A percentile compares a stretch with the other conserved stretches of the same genome.
These are phyloP conservation scores for Phytopythium mirpurense DNA, from an alignment of 352 stramenopile species.

Conservation along the genomic window DNA sequence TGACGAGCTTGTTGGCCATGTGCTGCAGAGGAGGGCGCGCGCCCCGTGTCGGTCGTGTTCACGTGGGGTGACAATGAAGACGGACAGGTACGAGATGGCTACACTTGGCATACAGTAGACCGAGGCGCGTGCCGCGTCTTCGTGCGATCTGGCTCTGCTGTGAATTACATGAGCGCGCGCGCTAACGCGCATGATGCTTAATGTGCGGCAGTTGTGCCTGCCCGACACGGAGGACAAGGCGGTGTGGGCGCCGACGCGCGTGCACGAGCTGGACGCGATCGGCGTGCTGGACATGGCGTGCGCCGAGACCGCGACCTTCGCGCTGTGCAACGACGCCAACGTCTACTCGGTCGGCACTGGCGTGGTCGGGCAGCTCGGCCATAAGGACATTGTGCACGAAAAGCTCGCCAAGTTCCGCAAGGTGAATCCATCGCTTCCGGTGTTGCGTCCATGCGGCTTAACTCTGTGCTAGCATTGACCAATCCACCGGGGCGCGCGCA, in stretches of 20 bases:
- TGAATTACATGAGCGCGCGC: conserved; percentile 1
- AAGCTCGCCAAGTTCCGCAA: conserved; percentile 74
- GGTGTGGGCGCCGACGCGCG: conserved; percentile 51
- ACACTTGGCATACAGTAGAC: not conserved
- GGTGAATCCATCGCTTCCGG: conserved; percentile 16
- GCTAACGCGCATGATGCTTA: conserved; percentile 9
- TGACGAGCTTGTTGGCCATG: too few relatives aligned
- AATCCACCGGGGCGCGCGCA: conserved; percentile 7
- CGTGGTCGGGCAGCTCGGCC: conserved; percentile 50
- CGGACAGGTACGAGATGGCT: conserved; percentile 47
- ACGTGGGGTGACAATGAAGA: conserved; percentile 79
- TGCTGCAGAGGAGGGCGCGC: conserved; percentile 26
- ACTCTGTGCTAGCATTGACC: not conserved
- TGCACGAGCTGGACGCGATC: conserved; percentile 56
- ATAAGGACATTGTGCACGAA: conserved; percentile 75
- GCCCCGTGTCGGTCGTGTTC: conserved; percentile 53
- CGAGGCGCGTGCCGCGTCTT: not conserved
- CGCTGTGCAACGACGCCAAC: conserved; percentile 65
- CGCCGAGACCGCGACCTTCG: conserved; percentile 54
- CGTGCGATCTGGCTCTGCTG: not conserved
- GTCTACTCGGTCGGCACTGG: conserved; percentile 74
- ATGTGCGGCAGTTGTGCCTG: conserved; percentile 38
- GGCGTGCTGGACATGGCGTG: conserved; percentile 61
- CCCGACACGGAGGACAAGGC: conserved; percentile 37
- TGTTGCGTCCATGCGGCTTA: not conserved